Percentiles rank a stretch among this genome's conserved stretches.
These are phyloP conservation scores for Solanum hybrid DNA, from an alignment of 305 asterid genomes.

Conservation along the genomic window DNA sequence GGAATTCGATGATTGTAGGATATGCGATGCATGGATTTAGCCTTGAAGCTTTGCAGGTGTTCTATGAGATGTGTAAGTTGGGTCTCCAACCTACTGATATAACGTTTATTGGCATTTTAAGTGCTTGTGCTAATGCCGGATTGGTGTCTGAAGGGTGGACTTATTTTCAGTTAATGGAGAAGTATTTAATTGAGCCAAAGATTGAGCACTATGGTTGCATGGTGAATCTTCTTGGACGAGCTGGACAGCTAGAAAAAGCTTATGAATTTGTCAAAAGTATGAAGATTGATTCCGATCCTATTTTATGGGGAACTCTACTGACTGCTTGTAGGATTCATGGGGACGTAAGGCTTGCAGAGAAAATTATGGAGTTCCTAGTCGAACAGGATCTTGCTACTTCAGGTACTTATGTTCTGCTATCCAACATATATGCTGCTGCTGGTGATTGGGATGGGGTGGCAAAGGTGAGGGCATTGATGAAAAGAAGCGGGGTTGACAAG, in stretches of 20 bases:
- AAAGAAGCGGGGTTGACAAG: constrained; percentile 17
- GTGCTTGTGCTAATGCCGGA: constrained; percentile 30
- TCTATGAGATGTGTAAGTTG: constrained; percentile 8
- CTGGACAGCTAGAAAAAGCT: constrained; percentile 23
- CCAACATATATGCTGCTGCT: constrained; percentile 26
- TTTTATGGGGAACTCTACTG: constrained; percentile 27
- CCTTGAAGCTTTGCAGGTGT: constrained; percentile 21
- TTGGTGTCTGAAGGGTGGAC: constrained; percentile 23
- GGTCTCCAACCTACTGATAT: constrained; percentile 20
- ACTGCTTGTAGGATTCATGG: constrained; percentile 28
- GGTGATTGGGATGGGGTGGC: constrained; percentile 29
- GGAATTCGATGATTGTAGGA: constrained; percentile 32
- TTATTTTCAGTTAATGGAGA: constrained; percentile 17
- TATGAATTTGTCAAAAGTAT: constrained; percentile 19
- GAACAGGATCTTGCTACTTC: constrained; percentile 14
- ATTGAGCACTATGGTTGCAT: constrained; percentile 35
- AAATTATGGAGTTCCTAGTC: constrained; percentile 14
- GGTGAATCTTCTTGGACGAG: constrained; percentile 32
- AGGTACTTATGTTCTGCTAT: constrained; percentile 28
- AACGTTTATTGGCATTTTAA: constrained; percentile 25
- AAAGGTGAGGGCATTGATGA: constrained; percentile 24
- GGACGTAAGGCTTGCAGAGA: constrained; percentile 15
- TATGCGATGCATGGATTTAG: constrained; percentile 28
- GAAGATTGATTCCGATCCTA: constrained; percentile 20
- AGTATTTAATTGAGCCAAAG: constrained; percentile 14